Conservation (phyloP, 1,284 basidiomycete species). For the Pisolithus thermaeus region DNA sequence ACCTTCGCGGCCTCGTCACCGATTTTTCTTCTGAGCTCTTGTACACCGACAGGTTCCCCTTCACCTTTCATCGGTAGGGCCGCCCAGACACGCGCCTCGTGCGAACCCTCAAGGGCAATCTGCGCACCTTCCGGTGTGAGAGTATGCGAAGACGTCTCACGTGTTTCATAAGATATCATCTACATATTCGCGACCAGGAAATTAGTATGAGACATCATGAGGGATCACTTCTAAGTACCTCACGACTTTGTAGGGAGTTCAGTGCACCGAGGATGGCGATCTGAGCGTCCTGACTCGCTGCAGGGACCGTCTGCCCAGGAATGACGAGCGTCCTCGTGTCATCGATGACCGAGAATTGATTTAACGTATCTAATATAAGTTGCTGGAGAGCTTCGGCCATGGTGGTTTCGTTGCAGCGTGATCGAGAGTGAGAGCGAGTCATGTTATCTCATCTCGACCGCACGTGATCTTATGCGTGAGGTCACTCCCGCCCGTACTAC, state of each 20-base stretch:
- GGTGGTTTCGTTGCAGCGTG: slow-evolving; percentile 3
- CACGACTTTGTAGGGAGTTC: slow-evolving; percentile 82
- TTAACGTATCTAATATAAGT: slow-evolving; percentile 70
- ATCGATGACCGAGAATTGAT: slow-evolving; percentile 50
- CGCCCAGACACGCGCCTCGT: slow-evolving; percentile 89
- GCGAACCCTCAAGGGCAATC: slow-evolving; percentile 79
- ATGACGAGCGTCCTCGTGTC: slow-evolving; percentile 74
- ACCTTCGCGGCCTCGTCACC: slow-evolving; percentile 84
- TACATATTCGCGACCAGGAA: slow-evolving; percentile 28
- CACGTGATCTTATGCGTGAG: background rate
- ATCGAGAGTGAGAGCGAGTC: background rate
- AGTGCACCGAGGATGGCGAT: slow-evolving; percentile 80
- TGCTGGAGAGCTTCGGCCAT: slow-evolving; percentile 80
- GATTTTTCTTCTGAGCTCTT: slow-evolving; percentile 66
- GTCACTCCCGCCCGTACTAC: background rate
- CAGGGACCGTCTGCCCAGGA: slow-evolving; percentile 55
- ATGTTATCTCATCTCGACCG: slow-evolving; percentile 20
- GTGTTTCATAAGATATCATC: slow-evolving; percentile 84
- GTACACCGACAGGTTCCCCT: slow-evolving; percentile 58
- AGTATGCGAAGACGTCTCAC: slow-evolving; percentile 69
- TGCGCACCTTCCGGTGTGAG: slow-evolving; percentile 80
- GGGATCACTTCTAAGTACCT: slow-evolving; percentile 44
- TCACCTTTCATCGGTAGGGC: slow-evolving; percentile 71
- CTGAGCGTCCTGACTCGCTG: slow-evolving; percentile 69
- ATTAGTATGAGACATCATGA: slow-evolving; percentile 13